A percentile compares a stretch with the other conserved stretches of the same genome.
Conservation (phyloP, 345 rosid species). For the Geranium rotundifolium region DNA sequence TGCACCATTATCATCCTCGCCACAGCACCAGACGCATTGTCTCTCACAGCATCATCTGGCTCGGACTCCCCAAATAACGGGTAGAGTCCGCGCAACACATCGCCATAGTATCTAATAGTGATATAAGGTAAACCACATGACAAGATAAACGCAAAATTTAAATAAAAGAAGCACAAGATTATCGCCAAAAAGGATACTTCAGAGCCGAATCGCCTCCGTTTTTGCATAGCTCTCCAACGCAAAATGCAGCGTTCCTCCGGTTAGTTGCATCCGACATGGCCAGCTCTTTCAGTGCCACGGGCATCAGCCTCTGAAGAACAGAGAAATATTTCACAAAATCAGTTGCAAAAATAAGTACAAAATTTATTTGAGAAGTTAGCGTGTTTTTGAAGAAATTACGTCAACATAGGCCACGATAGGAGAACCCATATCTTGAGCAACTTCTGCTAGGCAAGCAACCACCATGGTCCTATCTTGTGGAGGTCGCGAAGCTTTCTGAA, state of each 20-base stretch:
- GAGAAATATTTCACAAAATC: slow-evolving; percentile 11
- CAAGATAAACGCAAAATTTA: not conserved
- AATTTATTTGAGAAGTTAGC: not conserved
- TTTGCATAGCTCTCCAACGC: slow-evolving; percentile 91
- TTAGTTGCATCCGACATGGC: slow-evolving; percentile 79
- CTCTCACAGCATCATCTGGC: slow-evolving; percentile 88
- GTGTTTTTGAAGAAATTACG: slow-evolving; percentile 31
- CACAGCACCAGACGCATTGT: slow-evolving; percentile 97
- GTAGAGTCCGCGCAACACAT: slow-evolving; percentile 56
- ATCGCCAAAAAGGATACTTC: slow-evolving; percentile 56
- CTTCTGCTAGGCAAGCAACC: slow-evolving; percentile 96
- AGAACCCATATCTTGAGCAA: slow-evolving; percentile 97
- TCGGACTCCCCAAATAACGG: slow-evolving; percentile 91
- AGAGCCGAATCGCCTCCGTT: slow-evolving; percentile 80
- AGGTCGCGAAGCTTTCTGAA: slow-evolving; percentile 78
- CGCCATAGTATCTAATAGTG: slow-evolving; percentile 55
- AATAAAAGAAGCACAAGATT: not conserved
- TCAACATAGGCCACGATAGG: slow-evolving; percentile 84
- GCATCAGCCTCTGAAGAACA: slow-evolving; percentile 74
- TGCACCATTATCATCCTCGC: slow-evolving; percentile 96
- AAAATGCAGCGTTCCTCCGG: slow-evolving; percentile 97
- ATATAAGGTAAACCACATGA: slow-evolving; percentile 31
- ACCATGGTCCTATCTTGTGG: slow-evolving; percentile 92
- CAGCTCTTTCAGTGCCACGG: slow-evolving; percentile 80
- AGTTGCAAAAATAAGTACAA: slow-evolving; percentile 4